A percentile compares a stretch with the other conserved stretches of the same genome.
Evolutionary conservation across 1,284 basidiomycete species (phyloP).

Genomic region (Trichosporon asahii): DNA sequence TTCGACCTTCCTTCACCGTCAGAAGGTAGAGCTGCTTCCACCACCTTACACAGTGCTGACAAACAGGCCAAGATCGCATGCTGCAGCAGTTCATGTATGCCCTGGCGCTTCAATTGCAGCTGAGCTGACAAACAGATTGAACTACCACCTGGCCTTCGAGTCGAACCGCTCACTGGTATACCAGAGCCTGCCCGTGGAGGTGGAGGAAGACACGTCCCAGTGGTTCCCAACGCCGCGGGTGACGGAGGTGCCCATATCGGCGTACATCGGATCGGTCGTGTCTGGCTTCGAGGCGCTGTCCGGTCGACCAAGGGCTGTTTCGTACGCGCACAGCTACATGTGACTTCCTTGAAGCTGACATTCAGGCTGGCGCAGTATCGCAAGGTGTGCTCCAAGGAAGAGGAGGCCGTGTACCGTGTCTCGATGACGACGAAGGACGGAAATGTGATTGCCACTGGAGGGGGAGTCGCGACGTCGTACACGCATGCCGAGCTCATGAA

Average conservation of each 20-base stretch:
- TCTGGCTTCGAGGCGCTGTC: slow-evolving; percentile 46
- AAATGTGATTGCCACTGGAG: slow-evolving; percentile 31
- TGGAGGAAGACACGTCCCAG: slow-evolving; percentile 28
- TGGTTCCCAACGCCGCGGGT: background rate
- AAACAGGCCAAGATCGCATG: background rate
- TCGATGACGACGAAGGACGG: slow-evolving; percentile 27
- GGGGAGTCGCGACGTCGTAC: slow-evolving; percentile 36
- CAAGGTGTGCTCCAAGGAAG: slow-evolving; percentile 29
- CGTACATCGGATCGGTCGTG: slow-evolving; percentile 39
- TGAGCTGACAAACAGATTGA: slow-evolving; percentile 32
- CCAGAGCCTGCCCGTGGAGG: slow-evolving; percentile 43
- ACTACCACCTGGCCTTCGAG: slow-evolving; percentile 46
- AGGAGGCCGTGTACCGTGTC: slow-evolving; percentile 29
- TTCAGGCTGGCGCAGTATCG: slow-evolving; percentile 31
- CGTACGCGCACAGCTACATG: slow-evolving; percentile 31
- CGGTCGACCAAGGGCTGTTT: slow-evolving; percentile 39
- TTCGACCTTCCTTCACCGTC: background rate
- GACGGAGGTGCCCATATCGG: slow-evolving; percentile 40
- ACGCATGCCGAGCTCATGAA: slow-evolving; percentile 35
- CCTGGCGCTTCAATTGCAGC: background rate
- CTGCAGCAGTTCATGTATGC: slow-evolving; percentile 3
- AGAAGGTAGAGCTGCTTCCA: background rate
- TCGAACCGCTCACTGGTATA: slow-evolving; percentile 45
- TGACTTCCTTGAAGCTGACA: background rate
- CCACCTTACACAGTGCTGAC: background rate